phyloP scores from a whole-genome alignment of 2,329 filamentous ascomycete genomes.

The Scytalidium lignicola region DNA sequence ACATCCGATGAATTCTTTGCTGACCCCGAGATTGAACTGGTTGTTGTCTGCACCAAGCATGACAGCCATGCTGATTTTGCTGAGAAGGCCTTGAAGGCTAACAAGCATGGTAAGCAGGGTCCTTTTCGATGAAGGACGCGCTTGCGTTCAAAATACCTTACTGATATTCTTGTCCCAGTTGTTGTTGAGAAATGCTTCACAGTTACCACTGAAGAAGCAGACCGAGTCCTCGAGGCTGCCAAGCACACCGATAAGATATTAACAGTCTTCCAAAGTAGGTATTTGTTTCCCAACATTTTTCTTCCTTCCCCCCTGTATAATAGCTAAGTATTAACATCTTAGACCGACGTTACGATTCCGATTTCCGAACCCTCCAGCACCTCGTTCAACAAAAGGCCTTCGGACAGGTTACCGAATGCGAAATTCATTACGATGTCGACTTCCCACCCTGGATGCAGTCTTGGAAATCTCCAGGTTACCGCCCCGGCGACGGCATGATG shows the following conservation, averaged over 20 bases:
- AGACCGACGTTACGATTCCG: slow-evolving; percentile 32
- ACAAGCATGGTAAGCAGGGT: slow-evolving; percentile 36
- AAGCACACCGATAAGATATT: slow-evolving; percentile 27
- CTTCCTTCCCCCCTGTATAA: not conserved
- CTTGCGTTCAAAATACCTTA: too few species aligned
- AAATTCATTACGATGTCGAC: slow-evolving; percentile 34
- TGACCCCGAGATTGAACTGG: slow-evolving; percentile 28
- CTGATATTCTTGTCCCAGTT: slow-evolving; percentile 17
- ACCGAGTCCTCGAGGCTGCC: slow-evolving; percentile 27
- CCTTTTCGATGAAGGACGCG: too few species aligned
- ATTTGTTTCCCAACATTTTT: not conserved
- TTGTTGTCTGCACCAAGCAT: slow-evolving; percentile 30
- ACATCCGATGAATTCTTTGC: slow-evolving; percentile 30
- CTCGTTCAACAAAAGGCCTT: slow-evolving; percentile 19
- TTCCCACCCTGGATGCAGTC: slow-evolving; percentile 33
- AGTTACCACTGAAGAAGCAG: slow-evolving; percentile 26
- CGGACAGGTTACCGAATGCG: slow-evolving; percentile 27
- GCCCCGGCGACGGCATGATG: slow-evolving; percentile 35
- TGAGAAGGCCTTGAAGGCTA: slow-evolving; percentile 27
- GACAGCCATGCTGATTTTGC: slow-evolving; percentile 28
- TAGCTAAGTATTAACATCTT: slow-evolving; percentile 1
- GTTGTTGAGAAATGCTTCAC: slow-evolving; percentile 36
- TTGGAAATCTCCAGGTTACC: slow-evolving; percentile 29
- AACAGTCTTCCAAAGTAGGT: slow-evolving; percentile 33
- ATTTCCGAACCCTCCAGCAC: slow-evolving; percentile 31